phyloP scores from a whole-genome alignment of 164 flowering plant genomes.

The Kingdonia uniflora region DNA sequence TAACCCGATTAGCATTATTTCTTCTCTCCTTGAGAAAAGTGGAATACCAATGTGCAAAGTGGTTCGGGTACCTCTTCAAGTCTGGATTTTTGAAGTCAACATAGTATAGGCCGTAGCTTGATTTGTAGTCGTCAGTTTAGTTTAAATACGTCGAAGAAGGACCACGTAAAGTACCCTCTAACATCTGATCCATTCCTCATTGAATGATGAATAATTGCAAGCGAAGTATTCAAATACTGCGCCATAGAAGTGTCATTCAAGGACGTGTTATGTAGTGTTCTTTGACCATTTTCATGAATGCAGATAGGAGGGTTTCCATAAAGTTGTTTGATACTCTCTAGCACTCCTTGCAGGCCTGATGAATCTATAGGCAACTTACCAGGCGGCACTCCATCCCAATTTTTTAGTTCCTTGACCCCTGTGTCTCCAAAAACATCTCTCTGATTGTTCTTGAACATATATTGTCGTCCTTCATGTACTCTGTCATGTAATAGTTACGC shows the following conservation, averaged over 20 bases:
- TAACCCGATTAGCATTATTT: conserved; percentile 28
- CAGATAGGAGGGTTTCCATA: conserved; percentile 52
- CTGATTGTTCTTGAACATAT: too few relatives aligned
- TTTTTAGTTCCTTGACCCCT: too few relatives aligned
- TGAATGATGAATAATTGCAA: conserved; percentile 29
- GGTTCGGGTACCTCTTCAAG: conserved; percentile 26
- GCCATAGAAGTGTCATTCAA: conserved; percentile 25
- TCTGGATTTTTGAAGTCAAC: conserved; percentile 27
- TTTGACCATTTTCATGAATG: conserved; percentile 36
- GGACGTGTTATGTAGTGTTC: conserved; percentile 11
- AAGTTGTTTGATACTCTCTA: conserved; percentile 40
- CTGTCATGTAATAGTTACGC: too few relatives aligned
- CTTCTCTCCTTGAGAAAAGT: too few relatives aligned
- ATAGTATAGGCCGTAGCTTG: conserved; percentile 23
- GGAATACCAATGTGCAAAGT: too few relatives aligned
- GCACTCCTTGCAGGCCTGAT: conserved; percentile 22
- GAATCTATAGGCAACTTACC: conserved; percentile 20
- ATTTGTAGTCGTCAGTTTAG: conserved; percentile 12
- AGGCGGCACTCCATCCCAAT: conserved; percentile 2
- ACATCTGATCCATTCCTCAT: conserved; percentile 47
- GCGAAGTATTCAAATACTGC: conserved; percentile 19
- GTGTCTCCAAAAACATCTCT: too few relatives aligned
- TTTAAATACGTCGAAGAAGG: conserved; percentile 29
- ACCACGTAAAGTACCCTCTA: too few relatives aligned
- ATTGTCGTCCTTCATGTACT: too few relatives aligned